Conservation (phyloP, 805 yeast species). For the Torulaspora franciscae region DNA sequence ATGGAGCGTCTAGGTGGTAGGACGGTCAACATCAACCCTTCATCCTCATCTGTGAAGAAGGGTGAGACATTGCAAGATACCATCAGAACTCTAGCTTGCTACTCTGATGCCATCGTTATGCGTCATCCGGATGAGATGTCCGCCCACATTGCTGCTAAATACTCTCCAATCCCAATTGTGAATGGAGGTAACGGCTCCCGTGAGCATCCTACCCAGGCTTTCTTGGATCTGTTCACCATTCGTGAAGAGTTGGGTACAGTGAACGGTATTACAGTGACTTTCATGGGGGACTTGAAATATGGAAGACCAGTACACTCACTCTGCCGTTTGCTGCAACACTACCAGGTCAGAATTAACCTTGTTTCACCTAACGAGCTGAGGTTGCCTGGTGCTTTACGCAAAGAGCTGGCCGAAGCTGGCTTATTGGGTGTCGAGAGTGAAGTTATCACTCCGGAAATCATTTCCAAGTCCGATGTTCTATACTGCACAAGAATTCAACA, state of each 20-base stretch:
- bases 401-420: slow-evolving; percentile 59
- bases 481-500: slow-evolving; percentile 98
- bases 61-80: slow-evolving; percentile 98
- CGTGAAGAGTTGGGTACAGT: slow-evolving; percentile 99
- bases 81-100: slow-evolving; percentile 87
- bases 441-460: slow-evolving; percentile 74
- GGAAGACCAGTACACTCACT: slow-evolving; percentile 98
- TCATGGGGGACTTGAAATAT: slow-evolving; percentile 97
- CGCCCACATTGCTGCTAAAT: slow-evolving; percentile 91
- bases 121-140: slow-evolving; percentile 94
- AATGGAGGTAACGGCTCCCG: slow-evolving; percentile 97
- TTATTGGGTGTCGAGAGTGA: slow-evolving; percentile 71
- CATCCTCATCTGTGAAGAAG: slow-evolving; percentile 90
- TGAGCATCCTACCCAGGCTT: slow-evolving; percentile 99
- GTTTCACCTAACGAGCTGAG: slow-evolving; percentile 86
- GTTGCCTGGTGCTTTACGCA: slow-evolving; percentile 69
- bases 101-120: slow-evolving; percentile 93
- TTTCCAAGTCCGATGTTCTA: slow-evolving; percentile 86
- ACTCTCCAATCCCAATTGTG: slow-evolving; percentile 93
- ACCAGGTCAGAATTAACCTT: slow-evolving; percentile 87
- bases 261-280: slow-evolving; percentile 94
- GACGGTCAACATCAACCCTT: slow-evolving; percentile 80
- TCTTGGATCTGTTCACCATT: slow-evolving; percentile 93
- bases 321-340: slow-evolving; percentile 82
- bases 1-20: slow-evolving; percentile 99